A percentile compares a stretch with the other conserved stretches of the same genome.
Conservation (phyloP, 805 yeast species). For the Teunomyces pallodes region DNA sequence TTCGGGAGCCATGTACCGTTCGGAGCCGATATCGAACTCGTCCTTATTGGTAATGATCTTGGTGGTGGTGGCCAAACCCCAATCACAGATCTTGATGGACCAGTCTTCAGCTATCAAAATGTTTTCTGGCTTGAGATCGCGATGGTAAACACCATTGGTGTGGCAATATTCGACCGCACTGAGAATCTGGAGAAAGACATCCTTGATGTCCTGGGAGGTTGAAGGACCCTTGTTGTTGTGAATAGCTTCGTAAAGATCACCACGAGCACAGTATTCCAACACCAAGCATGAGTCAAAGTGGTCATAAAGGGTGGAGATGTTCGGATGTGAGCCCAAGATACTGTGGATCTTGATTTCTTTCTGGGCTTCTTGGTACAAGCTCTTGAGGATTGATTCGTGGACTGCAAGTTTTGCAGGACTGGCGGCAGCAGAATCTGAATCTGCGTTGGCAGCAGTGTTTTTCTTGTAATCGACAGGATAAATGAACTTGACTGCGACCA, state of each 20-base stretch:
- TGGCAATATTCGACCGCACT: conserved; percentile 54
- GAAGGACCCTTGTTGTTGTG: conserved; percentile 62
- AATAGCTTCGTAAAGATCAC: conserved; percentile 82
- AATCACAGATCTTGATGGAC: conserved; percentile 56
- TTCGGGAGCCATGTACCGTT: conserved; percentile 95
- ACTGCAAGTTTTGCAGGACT: conserved; percentile 31
- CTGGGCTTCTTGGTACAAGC: conserved; percentile 53
- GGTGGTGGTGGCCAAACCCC: conserved; percentile 57
- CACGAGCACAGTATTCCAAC: conserved; percentile 82
- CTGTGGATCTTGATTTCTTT: conserved; percentile 67
- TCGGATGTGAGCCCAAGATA: conserved; percentile 52
- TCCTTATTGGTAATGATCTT: conserved; percentile 52
- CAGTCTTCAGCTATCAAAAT: conserved; percentile 40
- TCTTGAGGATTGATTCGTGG: conserved; percentile 23
- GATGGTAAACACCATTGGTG: conserved; percentile 30
- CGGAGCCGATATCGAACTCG: conserved; percentile 81
- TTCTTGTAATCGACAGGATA: conserved; percentile 51
- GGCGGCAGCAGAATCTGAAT: conserved; percentile 14
- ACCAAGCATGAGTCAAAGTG: conserved; percentile 52
- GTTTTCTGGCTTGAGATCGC: conserved; percentile 29
- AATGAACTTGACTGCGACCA: conserved; percentile 86
- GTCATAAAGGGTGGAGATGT: conserved; percentile 47
- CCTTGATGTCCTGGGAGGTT: conserved; percentile 52
- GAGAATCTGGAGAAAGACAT: conserved; percentile 50
- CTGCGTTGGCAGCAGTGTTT: conserved; percentile 14